phyloP scores from a whole-genome alignment of 495 filamentous ascomycete species.

The Entonaema liquescens region DNA sequence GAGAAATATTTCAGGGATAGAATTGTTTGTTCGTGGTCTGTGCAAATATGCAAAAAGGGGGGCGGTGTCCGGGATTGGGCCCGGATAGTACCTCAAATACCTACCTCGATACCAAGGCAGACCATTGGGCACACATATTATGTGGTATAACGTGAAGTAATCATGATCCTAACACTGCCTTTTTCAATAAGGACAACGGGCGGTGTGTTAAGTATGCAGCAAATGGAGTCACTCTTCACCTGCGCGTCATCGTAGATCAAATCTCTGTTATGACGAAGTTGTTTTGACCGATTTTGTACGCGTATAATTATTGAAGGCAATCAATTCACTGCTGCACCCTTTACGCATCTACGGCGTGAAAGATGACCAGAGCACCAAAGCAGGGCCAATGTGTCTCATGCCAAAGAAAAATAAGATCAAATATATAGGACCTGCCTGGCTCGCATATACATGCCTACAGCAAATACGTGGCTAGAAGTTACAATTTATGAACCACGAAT shows the following conservation, averaged over 20 bases:
- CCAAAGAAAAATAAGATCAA: no score
- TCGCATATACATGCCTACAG: not conserved
- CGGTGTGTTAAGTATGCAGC: not conserved
- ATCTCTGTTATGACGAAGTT: no score
- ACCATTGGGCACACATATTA: not conserved
- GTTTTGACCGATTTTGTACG: no score
- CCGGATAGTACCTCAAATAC: not conserved
- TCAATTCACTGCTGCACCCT: no score
- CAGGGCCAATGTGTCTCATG: no score
- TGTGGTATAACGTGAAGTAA: not conserved
- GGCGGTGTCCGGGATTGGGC: not conserved
- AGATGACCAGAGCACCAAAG: no score
- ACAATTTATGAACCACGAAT: not conserved
- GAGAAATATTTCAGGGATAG: no score
- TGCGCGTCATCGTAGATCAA: no score
- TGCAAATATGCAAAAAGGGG: not conserved
- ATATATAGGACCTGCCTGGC: not conserved
- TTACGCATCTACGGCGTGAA: no score
- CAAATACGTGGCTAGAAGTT: not conserved
- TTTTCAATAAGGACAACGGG: not conserved
- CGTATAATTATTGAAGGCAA: no score
- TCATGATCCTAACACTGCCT: not conserved
- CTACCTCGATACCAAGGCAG: not conserved
- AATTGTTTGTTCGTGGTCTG: not conserved
- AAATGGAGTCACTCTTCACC: not conserved